A percentile compares a stretch with the other conserved stretches of the same genome.
Evolutionary conservation across 192 early-diverging fungal species (phyloP).

Genomic region (Dissophora globulifera): DNA sequence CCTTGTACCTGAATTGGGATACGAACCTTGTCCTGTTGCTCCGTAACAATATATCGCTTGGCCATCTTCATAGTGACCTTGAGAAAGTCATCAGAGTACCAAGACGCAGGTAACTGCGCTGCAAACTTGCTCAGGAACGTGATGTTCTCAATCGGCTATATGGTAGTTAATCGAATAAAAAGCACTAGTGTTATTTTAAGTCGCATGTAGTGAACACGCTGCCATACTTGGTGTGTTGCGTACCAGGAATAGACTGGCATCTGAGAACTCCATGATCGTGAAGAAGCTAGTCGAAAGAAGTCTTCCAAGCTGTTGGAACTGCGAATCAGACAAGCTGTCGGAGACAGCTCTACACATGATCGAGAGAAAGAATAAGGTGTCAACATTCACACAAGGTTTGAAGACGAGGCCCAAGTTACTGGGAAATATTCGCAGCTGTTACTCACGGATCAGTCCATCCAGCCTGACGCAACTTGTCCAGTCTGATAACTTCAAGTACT

Average conservation of each 20-base stretch:
- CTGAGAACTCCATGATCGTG: conserved; percentile 29
- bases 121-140: conserved; percentile 29
- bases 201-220: conserved; percentile 2
- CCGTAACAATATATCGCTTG: conserved; percentile 21
- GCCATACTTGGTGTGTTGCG: background rate
- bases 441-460: conserved; percentile 47
- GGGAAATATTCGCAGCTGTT: no score
- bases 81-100: conserved; percentile 46
- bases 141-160: conserved; percentile 37
- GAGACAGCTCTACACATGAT: conserved; percentile 1
- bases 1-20: conserved; percentile 33
- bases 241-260: conserved; percentile 36
- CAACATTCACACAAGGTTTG: no score
- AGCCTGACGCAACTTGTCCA: conserved; percentile 23
- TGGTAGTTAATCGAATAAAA: no score
- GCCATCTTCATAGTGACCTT: conserved; percentile 30
- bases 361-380: background rate
- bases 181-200: no score
- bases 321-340: conserved; percentile 23
- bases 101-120: conserved; percentile 33
- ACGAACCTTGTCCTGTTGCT: conserved; percentile 30
- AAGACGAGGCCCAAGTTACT: no score
- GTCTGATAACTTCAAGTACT: conserved; percentile 25
- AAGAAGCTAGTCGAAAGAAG: conserved; percentile 43
- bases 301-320: conserved; percentile 43